Conservation (phyloP, 2,329 filamentous ascomycete genomes). For the Fusarium secorum region DNA sequence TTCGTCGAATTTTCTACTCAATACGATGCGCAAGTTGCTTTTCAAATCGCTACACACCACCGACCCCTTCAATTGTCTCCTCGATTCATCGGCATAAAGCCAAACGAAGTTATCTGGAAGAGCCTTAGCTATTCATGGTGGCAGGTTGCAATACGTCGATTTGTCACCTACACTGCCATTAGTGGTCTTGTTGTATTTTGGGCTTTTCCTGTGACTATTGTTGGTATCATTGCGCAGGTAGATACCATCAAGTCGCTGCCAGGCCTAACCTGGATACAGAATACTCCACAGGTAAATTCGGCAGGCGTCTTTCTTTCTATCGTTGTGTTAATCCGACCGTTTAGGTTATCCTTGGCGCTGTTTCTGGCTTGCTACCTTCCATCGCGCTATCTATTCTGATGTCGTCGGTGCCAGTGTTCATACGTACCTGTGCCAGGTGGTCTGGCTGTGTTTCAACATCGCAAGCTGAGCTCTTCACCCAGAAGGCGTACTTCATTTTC, state of each 20-base stretch:
- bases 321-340: background rate
- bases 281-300: constrained; percentile 64
- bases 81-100: constrained; percentile 81
- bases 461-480: constrained; percentile 86
- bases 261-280: constrained; percentile 76
- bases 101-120: constrained; percentile 84
- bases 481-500: constrained; percentile 91
- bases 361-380: constrained; percentile 84
- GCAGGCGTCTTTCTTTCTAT: background rate
- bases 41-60: constrained; percentile 82
- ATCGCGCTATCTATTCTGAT: constrained; percentile 82
- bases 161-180: constrained; percentile 71
- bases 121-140: constrained; percentile 76
- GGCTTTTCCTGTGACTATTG: constrained; percentile 75
- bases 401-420: constrained; percentile 76
- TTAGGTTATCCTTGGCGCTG: constrained; percentile 71
- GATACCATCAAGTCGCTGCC: constrained; percentile 70
- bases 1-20: constrained; percentile 89
- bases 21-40: constrained; percentile 83
- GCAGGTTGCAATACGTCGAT: constrained; percentile 75
- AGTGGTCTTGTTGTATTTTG: constrained; percentile 84
- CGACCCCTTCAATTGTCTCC: constrained; percentile 84
- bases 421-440: constrained; percentile 74
- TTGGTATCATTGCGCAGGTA: constrained; percentile 87
- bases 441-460: constrained; percentile 81